A percentile compares a stretch with the other conserved stretches of the same genome.
Evolutionary conservation across 495 filamentous ascomycete species (phyloP).

Genomic region (Hypoxylon crocopeplum): DNA sequence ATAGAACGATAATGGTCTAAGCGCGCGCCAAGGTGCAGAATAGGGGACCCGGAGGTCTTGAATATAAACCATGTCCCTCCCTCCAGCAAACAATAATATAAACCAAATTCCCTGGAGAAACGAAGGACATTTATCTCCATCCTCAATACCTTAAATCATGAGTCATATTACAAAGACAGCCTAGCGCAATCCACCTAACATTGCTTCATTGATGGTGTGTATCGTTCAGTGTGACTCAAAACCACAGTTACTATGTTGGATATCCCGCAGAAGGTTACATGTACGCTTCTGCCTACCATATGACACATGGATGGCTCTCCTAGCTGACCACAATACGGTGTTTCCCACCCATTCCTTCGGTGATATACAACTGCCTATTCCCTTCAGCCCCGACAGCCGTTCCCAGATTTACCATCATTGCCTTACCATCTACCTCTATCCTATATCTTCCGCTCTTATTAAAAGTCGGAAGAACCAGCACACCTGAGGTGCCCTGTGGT

Average conservation of each 20-base stretch:
- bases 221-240: constrained; percentile 2
- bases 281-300: constrained; percentile 14
- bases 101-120: no score
- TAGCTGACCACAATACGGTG: constrained; percentile 28
- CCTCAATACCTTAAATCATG: neutral
- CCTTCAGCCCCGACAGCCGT: neutral
- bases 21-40: no score
- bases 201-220: neutral
- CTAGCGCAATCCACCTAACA: neutral
- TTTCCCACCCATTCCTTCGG: constrained; percentile 2
- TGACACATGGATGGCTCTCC: neutral
- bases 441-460: neutral
- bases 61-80: no score
- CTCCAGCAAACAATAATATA: no score
- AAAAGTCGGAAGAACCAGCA: constrained; percentile 19
- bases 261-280: constrained; percentile 5
- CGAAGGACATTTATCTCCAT: neutral
- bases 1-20: neutral
- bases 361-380: constrained; percentile 16
- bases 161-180: constrained; percentile 4
- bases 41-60: no score
- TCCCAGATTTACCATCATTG: neutral
- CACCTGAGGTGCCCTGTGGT: constrained; percentile 20
- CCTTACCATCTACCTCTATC: constrained; percentile 17
- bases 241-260: constrained; percentile 2